These are phyloP conservation scores for Neurospora sp. DNA, from an alignment of 495 filamentous ascomycete species.

Conservation along the genomic window DNA sequence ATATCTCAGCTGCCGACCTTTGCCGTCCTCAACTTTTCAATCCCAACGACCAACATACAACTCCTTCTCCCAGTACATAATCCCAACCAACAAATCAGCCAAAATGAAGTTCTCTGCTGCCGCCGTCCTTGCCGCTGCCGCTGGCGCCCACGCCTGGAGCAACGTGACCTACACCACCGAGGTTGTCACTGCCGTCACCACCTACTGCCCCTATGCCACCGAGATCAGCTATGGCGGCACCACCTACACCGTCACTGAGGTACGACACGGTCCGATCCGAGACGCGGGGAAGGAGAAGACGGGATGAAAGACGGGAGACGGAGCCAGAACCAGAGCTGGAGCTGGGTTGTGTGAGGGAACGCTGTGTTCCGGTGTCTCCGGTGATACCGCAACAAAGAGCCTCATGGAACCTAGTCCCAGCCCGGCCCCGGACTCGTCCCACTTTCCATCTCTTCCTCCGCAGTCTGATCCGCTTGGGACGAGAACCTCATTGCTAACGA, in stretches of 20 bases:
- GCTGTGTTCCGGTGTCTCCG: not conserved
- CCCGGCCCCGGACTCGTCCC: not conserved
- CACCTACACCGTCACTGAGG: constrained; percentile 75
- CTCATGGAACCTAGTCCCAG: not conserved
- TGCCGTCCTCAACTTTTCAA: constrained; percentile 1
- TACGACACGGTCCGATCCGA: constrained; percentile 11
- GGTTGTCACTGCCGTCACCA: constrained; percentile 69
- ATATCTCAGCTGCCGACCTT: constrained; percentile 2
- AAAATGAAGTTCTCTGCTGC: constrained; percentile 79
- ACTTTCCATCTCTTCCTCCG: not conserved
- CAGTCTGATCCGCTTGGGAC: not conserved
- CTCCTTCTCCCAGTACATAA: constrained; percentile 30
- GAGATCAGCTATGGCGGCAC: constrained; percentile 53
- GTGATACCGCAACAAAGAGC: constrained; percentile 1
- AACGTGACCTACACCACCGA: constrained; percentile 58
- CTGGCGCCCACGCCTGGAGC: constrained; percentile 47
- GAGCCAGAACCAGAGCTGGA: not conserved
- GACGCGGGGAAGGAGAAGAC: not conserved
- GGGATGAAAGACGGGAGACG: not conserved
- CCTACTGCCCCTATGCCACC: constrained; percentile 76
- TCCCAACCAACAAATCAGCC: constrained; percentile 40
- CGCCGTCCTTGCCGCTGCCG: constrained; percentile 50
- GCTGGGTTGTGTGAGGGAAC: not conserved
- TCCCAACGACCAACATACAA: constrained; percentile 16
- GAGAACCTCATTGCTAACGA: not conserved